These are phyloP conservation scores for Malus domestica DNA, from an alignment of 306 rosid genomes.

Conservation along the genomic window DNA sequence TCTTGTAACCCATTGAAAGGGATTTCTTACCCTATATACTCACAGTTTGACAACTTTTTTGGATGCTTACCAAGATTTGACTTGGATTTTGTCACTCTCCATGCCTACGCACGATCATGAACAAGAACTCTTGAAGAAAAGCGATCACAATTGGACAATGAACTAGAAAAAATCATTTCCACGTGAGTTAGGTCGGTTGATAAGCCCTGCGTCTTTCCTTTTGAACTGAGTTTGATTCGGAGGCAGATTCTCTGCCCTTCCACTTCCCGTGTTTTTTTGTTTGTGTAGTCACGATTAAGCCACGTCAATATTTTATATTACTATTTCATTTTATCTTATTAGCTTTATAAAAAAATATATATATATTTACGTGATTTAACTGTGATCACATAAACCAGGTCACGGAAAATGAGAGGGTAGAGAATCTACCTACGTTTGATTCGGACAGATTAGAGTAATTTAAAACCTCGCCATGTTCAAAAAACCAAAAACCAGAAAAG, in stretches of 20 bases:
- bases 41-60: constrained; percentile 26
- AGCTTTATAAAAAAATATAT: too few species aligned
- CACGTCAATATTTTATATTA: too few species aligned
- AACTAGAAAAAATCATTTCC: background rate
- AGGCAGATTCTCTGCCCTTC: too few species aligned
- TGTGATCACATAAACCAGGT: too few species aligned
- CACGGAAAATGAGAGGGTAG: too few species aligned
- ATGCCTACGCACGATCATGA: constrained; percentile 25
- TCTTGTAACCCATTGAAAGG: constrained; percentile 23
- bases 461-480: too few species aligned
- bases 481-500: background rate
- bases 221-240: background rate
- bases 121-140: constrained; percentile 4
- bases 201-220: background rate
- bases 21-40: constrained; percentile 12
- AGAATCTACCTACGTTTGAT: background rate
- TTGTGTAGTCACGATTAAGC: too few species aligned
- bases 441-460: too few species aligned
- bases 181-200: background rate
- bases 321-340: too few species aligned
- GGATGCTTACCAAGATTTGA: constrained; percentile 26
- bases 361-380: too few species aligned
- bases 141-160: background rate
- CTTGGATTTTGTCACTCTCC: constrained; percentile 12
- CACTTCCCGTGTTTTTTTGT: too few species aligned